These are phyloP conservation scores for Globisporangium nagaii DNA, from an alignment of 352 stramenopile species.

Conservation along the genomic window DNA sequence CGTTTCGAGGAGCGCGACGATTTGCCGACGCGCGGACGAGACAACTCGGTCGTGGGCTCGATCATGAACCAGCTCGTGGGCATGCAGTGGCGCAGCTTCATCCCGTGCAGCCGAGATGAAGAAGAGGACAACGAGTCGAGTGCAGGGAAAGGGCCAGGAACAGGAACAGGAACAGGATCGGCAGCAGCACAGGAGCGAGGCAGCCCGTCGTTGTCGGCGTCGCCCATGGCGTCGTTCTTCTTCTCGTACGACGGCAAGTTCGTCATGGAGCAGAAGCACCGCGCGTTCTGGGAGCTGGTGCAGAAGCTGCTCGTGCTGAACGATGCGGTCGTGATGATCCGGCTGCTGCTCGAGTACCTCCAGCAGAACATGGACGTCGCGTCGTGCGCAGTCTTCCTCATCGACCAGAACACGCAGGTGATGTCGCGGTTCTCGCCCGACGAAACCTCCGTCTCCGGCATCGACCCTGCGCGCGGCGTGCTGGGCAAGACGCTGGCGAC, in stretches of 20 bases:
- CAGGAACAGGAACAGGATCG: not conserved
- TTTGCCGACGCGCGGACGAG: not conserved
- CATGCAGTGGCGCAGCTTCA: conserved; percentile 19
- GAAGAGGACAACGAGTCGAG: conserved; percentile 6
- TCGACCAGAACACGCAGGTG: conserved; percentile 66
- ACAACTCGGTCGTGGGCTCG: conserved; percentile 6
- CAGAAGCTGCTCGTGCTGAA: conserved; percentile 60
- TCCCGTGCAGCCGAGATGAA: conserved; percentile 9
- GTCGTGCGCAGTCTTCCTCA: conserved; percentile 58
- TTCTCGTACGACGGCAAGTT: conserved; percentile 25
- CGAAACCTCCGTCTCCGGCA: conserved; percentile 39
- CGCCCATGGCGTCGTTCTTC: conserved; percentile 11
- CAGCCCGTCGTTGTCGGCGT: not conserved
- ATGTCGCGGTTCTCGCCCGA: conserved; percentile 70
- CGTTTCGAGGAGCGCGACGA: not conserved
- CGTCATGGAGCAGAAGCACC: conserved; percentile 58
- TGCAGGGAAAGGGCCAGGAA: no score
- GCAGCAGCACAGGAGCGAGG: not conserved
- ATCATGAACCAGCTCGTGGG: conserved; percentile 18
- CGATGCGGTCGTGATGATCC: conserved; percentile 75
- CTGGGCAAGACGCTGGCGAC: conserved; percentile 40
- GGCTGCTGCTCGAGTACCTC: conserved; percentile 60
- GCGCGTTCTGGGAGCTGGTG: conserved; percentile 75
- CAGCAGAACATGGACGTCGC: conserved; percentile 43
- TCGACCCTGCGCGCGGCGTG: conserved; percentile 43